Base-by-base conservation (phyloP, 306 rosid genomes). In the Clitoria ternatea region DNA sequence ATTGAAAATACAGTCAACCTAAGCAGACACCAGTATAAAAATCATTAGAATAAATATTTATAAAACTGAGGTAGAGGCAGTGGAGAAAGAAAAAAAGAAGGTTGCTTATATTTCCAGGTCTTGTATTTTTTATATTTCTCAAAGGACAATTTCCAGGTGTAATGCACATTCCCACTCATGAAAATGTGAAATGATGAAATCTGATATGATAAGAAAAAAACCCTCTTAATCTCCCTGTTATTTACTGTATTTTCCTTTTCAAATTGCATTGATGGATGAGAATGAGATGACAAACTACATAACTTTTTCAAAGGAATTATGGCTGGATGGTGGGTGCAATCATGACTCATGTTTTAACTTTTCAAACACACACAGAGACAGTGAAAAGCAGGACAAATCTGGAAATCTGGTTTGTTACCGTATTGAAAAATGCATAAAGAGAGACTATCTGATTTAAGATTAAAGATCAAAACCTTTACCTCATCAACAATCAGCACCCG, bases 1-100 rank as follows among this genome's bases (percentile, higher is more conserved):
- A 76, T 80, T 84, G 89, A 94, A 89, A 86, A 94, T 83, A 75
- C 83, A 94, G 79, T 94, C 99, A 85, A 94, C 97, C 99, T 94
- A 81, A 53, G 59, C 67, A 72, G 61, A 30, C 15, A 66, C 36
- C 33, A 48, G 64, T 30, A 66, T 27, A 6, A 68, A 30, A 72
- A 61, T 45, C 32, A 44, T 54, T 35, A 40, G 24, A 35, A 77
- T 50, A 60, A 27, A 68, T 37, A 60, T 48, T 33, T 13, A 32
- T 6, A 14, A 72, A 77, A 61, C 40, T 42, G 73, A 42, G 72
- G 73, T n/a, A 52, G 40, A 39, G 56, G 54, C 3, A 66, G n/a
- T n/a, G n/a, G n/a, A n/a, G 30, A 18, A 11, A 26, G 19, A 65
- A 68, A 63, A 20, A 52, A 5, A 52, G 43, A 17, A 22, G 55